Percentiles rank a stretch among this genome's conserved stretches.
Conservation (phyloP, 2,329 filamentous ascomycete species). For the Monilinia aucupariae region DNA sequence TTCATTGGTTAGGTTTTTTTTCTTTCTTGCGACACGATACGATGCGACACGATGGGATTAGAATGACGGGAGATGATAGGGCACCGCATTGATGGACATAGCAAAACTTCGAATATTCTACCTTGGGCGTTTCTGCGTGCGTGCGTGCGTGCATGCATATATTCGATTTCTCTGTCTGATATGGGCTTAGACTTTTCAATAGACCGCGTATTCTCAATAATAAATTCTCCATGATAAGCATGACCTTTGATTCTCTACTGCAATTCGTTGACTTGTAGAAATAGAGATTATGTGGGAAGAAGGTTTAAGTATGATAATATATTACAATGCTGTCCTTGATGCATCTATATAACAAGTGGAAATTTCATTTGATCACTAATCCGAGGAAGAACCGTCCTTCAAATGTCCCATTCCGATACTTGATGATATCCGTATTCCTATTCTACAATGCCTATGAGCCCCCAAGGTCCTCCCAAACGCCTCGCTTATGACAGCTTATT, state of each 20-base stretch:
- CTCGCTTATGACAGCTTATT: not conserved
- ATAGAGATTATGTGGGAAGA: not conserved
- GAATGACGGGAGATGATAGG: not conserved
- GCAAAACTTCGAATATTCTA: not conserved
- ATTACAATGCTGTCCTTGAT: not conserved
- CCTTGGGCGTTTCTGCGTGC: constrained; percentile 1
- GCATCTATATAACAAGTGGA: not conserved
- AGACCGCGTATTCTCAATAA: constrained; percentile 3
- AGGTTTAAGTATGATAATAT: not conserved
- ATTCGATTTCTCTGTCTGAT: constrained; percentile 10
- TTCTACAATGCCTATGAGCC: not conserved
- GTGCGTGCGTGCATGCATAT: not conserved
- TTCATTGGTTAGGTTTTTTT: constrained; percentile 7
- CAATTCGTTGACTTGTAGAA: not conserved
- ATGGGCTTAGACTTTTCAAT: constrained; percentile 9
- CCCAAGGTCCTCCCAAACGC: not conserved
- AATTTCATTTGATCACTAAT: not conserved
- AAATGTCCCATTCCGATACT: not conserved
- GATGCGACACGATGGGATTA: constrained; percentile 1
- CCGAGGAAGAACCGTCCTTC: not conserved
- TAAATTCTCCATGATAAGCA: not conserved
- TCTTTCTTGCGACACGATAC: not conserved
- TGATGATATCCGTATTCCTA: not conserved
- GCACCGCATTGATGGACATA: constrained; percentile 2
- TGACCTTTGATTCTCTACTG: not conserved